These are phyloP conservation scores for Syncephalis fuscata DNA, from an alignment of 371 early-diverging fungal species.

Conservation along the genomic window DNA sequence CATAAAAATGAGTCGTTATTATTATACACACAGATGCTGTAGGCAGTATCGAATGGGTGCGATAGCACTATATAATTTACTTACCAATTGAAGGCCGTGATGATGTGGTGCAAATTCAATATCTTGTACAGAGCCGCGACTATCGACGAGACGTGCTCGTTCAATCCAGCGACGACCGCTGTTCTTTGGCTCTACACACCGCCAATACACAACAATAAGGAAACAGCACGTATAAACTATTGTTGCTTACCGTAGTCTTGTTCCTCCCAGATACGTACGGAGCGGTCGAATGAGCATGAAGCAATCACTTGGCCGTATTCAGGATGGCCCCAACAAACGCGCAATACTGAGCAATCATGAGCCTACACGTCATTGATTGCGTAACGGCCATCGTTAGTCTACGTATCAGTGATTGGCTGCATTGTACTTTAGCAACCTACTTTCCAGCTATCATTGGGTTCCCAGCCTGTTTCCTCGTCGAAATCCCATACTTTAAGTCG, in stretches of 20 bases:
- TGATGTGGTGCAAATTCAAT: conserved; percentile 78
- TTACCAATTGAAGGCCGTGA: conserved; percentile 53
- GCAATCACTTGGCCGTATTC: conserved; percentile 88
- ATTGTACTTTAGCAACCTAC: conserved; percentile 10
- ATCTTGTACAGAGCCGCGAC: conserved; percentile 61
- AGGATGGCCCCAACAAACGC: conserved; percentile 82
- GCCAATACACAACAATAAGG: conserved; percentile 1
- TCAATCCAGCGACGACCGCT: conserved; percentile 52
- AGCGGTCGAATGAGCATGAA: conserved; percentile 79
- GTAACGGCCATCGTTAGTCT: conserved; percentile 1
- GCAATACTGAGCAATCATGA: conserved; percentile 74
- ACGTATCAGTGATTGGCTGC: neutral
- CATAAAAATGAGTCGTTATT: conserved; percentile 4
- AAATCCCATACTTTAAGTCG: conserved; percentile 86
- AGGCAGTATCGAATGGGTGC: neutral
- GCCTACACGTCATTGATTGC: no score
- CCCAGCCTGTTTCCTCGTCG: conserved; percentile 55
- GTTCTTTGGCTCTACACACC: conserved; percentile 30
- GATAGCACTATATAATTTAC: neutral
- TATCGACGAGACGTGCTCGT: conserved; percentile 47
- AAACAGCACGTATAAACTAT: neutral
- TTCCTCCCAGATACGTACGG: conserved; percentile 85
- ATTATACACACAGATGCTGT: no score
- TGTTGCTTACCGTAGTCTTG: conserved; percentile 41
- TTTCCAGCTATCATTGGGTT: conserved; percentile 70